A percentile compares a stretch with the other conserved stretches of the same genome.
Evolutionary conservation across 768 basidiomycete genomes (phyloP).

Genomic region (Nidula microcarpa): DNA sequence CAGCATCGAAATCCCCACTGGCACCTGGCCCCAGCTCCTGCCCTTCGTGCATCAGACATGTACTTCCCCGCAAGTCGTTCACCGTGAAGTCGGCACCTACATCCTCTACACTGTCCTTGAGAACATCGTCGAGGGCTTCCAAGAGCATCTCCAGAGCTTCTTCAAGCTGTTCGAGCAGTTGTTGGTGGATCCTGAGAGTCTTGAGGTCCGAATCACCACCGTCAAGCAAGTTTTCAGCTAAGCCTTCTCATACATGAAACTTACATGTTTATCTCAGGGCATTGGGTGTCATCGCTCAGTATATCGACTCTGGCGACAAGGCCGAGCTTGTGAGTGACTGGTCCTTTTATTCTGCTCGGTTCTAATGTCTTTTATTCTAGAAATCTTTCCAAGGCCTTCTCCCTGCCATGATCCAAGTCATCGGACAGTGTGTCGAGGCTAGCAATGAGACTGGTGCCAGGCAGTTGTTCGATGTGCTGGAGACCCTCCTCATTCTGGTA

Average conservation of each 20-base stretch:
- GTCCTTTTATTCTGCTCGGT: slow-evolving; percentile 1
- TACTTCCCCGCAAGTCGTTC: slow-evolving; percentile 58
- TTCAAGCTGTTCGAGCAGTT: slow-evolving; percentile 78
- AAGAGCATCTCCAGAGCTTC: slow-evolving; percentile 66
- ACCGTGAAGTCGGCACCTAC: slow-evolving; percentile 90
- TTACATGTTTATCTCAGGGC: slow-evolving; percentile 41
- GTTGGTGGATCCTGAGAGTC: slow-evolving; percentile 78
- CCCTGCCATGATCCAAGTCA: slow-evolving; percentile 84
- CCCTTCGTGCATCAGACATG: slow-evolving; percentile 84
- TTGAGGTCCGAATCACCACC: slow-evolving; percentile 88
- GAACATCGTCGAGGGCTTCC: slow-evolving; percentile 86
- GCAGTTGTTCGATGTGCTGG: slow-evolving; percentile 92
- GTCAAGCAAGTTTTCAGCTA: slow-evolving; percentile 50
- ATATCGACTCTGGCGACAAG: slow-evolving; percentile 87
- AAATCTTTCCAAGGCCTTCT: slow-evolving; percentile 85
- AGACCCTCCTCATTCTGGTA: slow-evolving; percentile 91
- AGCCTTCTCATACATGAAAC: not conserved
- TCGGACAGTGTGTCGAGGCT: slow-evolving; percentile 77
- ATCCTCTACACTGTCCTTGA: slow-evolving; percentile 91
- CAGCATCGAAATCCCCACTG: slow-evolving; percentile 74
- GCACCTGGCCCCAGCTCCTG: slow-evolving; percentile 83
- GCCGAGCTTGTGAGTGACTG: slow-evolving; percentile 65
- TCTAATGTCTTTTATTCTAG: slow-evolving; percentile 29
- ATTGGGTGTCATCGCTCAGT: slow-evolving; percentile 91
- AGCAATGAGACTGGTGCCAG: slow-evolving; percentile 81